Base-by-base conservation (phyloP, 2,329 filamentous ascomycete genomes). In the Aspergillus quadrilineatus region DNA sequence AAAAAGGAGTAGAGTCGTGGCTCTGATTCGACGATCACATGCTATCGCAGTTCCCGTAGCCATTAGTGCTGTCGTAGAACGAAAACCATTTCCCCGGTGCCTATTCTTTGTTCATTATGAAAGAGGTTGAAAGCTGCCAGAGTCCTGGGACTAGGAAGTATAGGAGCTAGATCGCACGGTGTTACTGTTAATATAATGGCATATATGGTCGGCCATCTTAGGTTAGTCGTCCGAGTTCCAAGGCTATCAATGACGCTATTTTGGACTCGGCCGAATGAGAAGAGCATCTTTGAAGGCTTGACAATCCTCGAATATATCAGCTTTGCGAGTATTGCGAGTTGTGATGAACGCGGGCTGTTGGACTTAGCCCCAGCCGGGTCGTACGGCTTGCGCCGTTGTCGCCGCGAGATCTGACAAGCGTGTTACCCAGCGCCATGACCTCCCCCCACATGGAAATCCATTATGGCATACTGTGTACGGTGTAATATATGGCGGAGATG, bases 401-500 rank as follows among this genome's bases (percentile, higher is more conserved):
- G 26, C 39, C 34, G 34, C 44, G 42, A 47, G 50, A 53, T 47
- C 41, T 47, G 42, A 41, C 50, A 53, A 47, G 43, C 43, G 43
- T 53, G 43, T n/a, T 53, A 47, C 43, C 43, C n/a, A 45, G 14
- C 29, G 30, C 41, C 50, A 53, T 32, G 43, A 42, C 50, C 26
- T 28, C 26, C 26, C 29, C 50, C 50, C 52, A 49, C 52, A 54
- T 54, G 52, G 51, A 14, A 30, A 29, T 17, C 32, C 41, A 49
- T n/a, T 22, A 45, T 53, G 39, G 50, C 45, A 50, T 14, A 22
- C 26, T 28, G 26, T 5, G 1, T 28, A 39, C 36, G 36, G 36
- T 39, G 36, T 39, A 39, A 39, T 39, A 39, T 39, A 45, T 49
- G 39, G 43, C 28, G 50, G 32, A 29, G 10, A 32, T 46, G 17